Conservation (phyloP, 352 stramenopile genomes). For the Phytopythium mirpurense region DNA sequence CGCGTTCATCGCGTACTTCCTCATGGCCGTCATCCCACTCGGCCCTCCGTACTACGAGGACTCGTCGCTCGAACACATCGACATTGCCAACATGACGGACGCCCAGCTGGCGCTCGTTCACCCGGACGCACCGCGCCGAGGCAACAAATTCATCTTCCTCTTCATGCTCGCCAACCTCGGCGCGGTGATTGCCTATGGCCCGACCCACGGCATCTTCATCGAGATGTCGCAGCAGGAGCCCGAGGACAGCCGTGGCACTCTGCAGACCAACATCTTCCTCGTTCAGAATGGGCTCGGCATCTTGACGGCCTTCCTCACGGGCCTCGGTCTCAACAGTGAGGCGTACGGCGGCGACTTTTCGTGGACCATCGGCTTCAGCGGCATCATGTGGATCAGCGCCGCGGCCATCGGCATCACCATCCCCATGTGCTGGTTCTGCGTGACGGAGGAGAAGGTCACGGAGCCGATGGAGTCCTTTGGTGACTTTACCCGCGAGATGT, state of each 20-base stretch:
- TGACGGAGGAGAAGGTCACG: slow-evolving; percentile 23
- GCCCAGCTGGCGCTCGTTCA: slow-evolving; percentile 36
- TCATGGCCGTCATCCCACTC: slow-evolving; percentile 44
- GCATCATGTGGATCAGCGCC: slow-evolving; percentile 32
- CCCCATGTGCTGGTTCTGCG: slow-evolving; percentile 33
- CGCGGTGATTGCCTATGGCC: slow-evolving; percentile 70
- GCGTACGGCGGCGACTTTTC: slow-evolving; percentile 45
- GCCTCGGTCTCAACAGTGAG: slow-evolving; percentile 32
- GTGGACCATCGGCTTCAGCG: slow-evolving; percentile 33
- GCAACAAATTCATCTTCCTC: slow-evolving; percentile 48
- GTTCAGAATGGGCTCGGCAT: slow-evolving; percentile 31
- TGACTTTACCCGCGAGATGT: slow-evolving; percentile 24
- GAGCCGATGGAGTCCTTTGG: slow-evolving; percentile 15
- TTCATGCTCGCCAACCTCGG: slow-evolving; percentile 72
- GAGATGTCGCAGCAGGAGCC: slow-evolving; percentile 49
- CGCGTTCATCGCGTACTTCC: slow-evolving; percentile 30
- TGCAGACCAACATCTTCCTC: slow-evolving; percentile 32
- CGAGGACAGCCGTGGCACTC: slow-evolving; percentile 29
- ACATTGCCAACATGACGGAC: slow-evolving; percentile 21
- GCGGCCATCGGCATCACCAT: slow-evolving; percentile 16
- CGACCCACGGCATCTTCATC: slow-evolving; percentile 59
- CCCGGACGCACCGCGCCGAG: slow-evolving; percentile 26
- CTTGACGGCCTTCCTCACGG: slow-evolving; percentile 30
- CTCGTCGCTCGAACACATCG: slow-evolving; percentile 14
- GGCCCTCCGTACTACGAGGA: slow-evolving; percentile 42